phyloP scores from a whole-genome alignment of 257 asterid genomes.

The Mentha longifolia region DNA sequence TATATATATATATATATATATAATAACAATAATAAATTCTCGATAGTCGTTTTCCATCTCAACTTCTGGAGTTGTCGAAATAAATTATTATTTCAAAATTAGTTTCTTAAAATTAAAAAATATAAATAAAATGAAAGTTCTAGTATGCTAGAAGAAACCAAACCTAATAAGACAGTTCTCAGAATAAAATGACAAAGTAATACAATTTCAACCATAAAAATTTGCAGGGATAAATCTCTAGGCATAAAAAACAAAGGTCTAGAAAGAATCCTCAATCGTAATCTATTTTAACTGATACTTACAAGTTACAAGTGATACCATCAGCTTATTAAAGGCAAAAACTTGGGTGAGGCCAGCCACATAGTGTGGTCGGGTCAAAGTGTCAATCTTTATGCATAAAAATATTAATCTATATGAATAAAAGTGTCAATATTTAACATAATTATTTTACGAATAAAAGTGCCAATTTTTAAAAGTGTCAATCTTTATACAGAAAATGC shows the following conservation, averaged over 20 bases:
- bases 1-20: neutral
- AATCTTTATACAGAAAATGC: no score
- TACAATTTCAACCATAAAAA: slow-evolving; percentile 28
- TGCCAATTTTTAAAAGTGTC: no score
- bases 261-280: neutral
- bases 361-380: no score
- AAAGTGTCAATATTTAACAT: no score
- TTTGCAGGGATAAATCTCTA: neutral
- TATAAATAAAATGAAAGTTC: slow-evolving; percentile 10
- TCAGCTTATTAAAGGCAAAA: neutral
- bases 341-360: no score
- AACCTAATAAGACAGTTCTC: neutral
- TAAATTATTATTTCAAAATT: neutral
- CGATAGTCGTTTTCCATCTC: slow-evolving; percentile 7
- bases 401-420: no score
- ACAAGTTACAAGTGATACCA: neutral
- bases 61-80: neutral
- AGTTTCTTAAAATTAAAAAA: neutral
- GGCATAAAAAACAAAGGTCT: neutral
- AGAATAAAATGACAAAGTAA: slow-evolving; percentile 18
- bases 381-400: no score
- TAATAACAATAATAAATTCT: neutral
- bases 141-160: slow-evolving; percentile 25
- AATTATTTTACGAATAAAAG: no score
- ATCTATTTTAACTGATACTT: neutral